Base-by-base conservation (phyloP, 2,329 filamentous ascomycete genomes). In the Ophiostoma australiae region DNA sequence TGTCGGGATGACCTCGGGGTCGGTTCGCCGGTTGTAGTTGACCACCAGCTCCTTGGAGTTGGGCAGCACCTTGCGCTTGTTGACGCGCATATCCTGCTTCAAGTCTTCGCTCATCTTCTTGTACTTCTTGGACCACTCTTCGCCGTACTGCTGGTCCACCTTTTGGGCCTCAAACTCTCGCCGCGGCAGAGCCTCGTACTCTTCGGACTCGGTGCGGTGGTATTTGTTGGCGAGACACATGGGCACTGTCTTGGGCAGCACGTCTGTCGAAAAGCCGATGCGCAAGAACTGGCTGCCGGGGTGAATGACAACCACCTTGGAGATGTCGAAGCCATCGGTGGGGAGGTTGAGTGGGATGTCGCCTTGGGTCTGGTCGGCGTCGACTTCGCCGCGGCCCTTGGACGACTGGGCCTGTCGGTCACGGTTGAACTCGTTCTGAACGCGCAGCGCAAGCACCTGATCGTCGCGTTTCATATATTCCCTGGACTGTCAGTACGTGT, bases 401-500 rank as follows among this genome's bases (percentile, higher is more conserved):
- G 93, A 93, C 71, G 86, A 90, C 79, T 94, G 92, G 48, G 95
- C 90, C 80, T 97, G 90, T 73, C 89, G 87, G 74, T 95, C 93
- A 75, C 93, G 87, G 69, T 89, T 90, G 76, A 94, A 93, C 79
- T 99, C 95, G 80, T 90, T 91, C 76, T 97, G 93, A 20, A 97
- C 86, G 77, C 95, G 90, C 71, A 94, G 88, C 15, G 94, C 93
- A 44, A 99, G 88, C 72, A 97, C 90, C 82, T 99, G 95, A 77
- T 98, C 95, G 83, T 99, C 95, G 77, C 94, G 91, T 83, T 99
- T 99, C 82, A 99, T 91, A 77, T 97, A 99, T 78, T 99, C 95
- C 10, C 66, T 67, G 39, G 73, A 93, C 97, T 4, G 73, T 27
- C 23, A 48, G 48, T 66, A 39, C 20, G 13, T 23, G 2, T 48